Conservation (phyloP, 1,284 basidiomycete species). For the Sanghuangporus sanghuang region DNA sequence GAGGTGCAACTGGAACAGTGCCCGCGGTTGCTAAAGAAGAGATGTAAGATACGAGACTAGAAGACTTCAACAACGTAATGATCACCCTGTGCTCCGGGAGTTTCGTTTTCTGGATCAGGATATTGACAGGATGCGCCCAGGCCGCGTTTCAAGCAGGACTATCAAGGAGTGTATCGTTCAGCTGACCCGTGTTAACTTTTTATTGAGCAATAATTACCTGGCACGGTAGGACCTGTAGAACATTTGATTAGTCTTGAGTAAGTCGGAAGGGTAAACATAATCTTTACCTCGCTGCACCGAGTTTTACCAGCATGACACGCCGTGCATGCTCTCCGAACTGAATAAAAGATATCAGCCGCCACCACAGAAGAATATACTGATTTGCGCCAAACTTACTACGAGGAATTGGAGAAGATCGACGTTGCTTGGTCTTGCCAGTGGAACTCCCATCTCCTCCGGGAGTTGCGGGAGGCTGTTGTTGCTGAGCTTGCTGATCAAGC, state of each 20-base stretch:
- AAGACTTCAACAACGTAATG: neutral
- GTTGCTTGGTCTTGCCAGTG: conserved; percentile 14
- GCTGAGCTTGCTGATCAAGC: conserved; percentile 26
- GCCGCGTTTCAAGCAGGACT: conserved; percentile 76
- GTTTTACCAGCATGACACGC: conserved; percentile 80
- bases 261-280: neutral
- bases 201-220: conserved; percentile 42
- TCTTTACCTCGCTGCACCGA: conserved; percentile 55
- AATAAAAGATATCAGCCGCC: too few species aligned
- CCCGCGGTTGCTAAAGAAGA: conserved; percentile 1
- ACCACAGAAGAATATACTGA: conserved; percentile 5
- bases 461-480: conserved; percentile 23
- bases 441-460: conserved; percentile 5
- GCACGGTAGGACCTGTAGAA: conserved; percentile 51
- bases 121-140: conserved; percentile 64
- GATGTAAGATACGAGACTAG: neutral
- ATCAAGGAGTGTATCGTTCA: conserved; percentile 14
- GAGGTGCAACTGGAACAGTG: conserved; percentile 4
- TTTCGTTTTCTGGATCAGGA: conserved; percentile 63
- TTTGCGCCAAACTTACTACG: conserved; percentile 29
- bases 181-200: conserved; percentile 3
- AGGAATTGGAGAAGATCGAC: conserved; percentile 27
- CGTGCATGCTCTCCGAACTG: conserved; percentile 64
- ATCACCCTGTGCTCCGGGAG: conserved; percentile 27
- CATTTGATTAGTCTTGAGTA: neutral